Evolutionary conservation across 192 early-diverging fungal species (phyloP), one percentile per base, ranked within the genome.

Genomic region (Backusella sp.): DNA sequence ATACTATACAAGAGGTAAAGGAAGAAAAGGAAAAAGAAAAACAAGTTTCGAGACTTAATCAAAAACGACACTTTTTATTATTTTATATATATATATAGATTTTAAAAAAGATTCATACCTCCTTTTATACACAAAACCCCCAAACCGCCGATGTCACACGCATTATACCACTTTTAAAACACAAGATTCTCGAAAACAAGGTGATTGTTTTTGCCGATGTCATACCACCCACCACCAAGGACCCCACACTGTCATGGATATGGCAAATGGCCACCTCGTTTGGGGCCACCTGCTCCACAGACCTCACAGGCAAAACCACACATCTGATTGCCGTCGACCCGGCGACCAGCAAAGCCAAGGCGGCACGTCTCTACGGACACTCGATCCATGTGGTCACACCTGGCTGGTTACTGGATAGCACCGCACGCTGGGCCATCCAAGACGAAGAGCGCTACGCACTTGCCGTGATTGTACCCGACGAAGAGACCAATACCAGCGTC

Each of bases 241-340:
- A 90, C 42, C 86, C 86, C 4, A 81, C 86, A 14, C 86, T 87
- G 21, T 88, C 91, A 23, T 95, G 96, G 34, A 84, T 95, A 42
- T 97, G 96, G 95, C 87, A 84, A 35, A 85, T 91, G 72, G 96
- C 97, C 9, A 70, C 72, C 39, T 83, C 83, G 19, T 98, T 97
- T 88, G 98, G 98, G 4, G 98, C 96, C 0, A 78, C 77, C 34
- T 96, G 95, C 78, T 88, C 84, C 2, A 76, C 77, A 0, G 88
- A 94, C 8, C 62, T 97, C 17, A 85, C 80, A 21, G 73, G 75
- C 6, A 76, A 80, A 21, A 90, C 94, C 8, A 98, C 98, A 0
- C 98, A 99, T 78, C 85, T 99, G 9, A 90, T 99, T 46, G 94
- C 96, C 15, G 89, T 89, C 6, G 93, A 95, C 77, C 92, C 93